Conservation (phyloP, 805 yeast genomes). For the Saturnispora ahearnii region DNA sequence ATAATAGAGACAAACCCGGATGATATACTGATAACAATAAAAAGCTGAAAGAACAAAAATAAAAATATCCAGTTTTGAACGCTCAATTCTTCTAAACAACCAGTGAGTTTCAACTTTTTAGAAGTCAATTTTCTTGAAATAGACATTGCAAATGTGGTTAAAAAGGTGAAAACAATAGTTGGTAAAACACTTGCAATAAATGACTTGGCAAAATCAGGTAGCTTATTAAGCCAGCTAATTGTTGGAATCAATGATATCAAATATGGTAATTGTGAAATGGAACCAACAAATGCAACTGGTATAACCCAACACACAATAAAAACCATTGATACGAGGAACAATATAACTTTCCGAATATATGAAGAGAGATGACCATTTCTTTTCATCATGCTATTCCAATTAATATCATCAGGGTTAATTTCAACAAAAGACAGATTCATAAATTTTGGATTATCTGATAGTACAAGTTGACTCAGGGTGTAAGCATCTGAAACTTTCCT, state of each 20-base stretch:
- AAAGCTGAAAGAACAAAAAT: slow-evolving; percentile 74
- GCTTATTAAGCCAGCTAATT: slow-evolving; percentile 41
- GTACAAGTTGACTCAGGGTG: slow-evolving; percentile 51
- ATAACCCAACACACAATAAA: slow-evolving; percentile 60
- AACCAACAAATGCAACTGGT: slow-evolving; percentile 75
- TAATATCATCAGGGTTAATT: no score
- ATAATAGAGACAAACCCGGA: slow-evolving; percentile 63
- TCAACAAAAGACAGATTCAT: slow-evolving; percentile 25
- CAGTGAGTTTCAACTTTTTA: slow-evolving; percentile 52
- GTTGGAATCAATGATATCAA: slow-evolving; percentile 54
- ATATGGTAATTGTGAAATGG: slow-evolving; percentile 65
- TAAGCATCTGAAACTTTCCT: slow-evolving; percentile 47
- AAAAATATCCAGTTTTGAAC: slow-evolving; percentile 71
- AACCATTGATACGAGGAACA: slow-evolving; percentile 37
- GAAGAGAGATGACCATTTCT: no score
- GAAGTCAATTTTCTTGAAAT: slow-evolving; percentile 46
- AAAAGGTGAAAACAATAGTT: slow-evolving; percentile 49
- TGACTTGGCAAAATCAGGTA: slow-evolving; percentile 47
- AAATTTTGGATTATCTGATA: slow-evolving; percentile 35
- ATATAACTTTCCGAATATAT: slow-evolving; percentile 26
- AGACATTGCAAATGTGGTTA: slow-evolving; percentile 55
- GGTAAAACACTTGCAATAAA: slow-evolving; percentile 59
- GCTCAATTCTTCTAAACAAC: slow-evolving; percentile 56
- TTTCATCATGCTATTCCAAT: no score
- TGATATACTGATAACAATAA: slow-evolving; percentile 76